Base-by-base conservation (phyloP, 2,329 filamentous ascomycete genomes). In the Aspergillus calidoustus region DNA sequence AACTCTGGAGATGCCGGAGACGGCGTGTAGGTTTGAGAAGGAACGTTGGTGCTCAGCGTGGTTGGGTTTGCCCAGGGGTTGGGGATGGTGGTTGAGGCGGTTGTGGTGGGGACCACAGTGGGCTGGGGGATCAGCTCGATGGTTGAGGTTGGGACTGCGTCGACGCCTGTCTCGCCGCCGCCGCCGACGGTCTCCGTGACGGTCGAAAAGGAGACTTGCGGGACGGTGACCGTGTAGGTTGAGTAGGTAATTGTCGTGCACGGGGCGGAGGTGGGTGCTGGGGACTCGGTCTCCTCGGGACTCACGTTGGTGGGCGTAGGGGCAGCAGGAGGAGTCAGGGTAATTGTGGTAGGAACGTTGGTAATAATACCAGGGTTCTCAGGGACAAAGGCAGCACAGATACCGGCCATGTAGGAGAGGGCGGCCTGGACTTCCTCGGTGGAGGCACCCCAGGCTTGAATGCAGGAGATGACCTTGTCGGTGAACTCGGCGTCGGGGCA, bases 301-400 rank as follows among this genome's bases (percentile, higher is more conserved):
- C 60, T 54, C 8, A 66, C 63, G 44, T 64, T 60, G 9, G 66
- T 63, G 17, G 63, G 61, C 72, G 78, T 82, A 30, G 85, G 76
- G 53, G 78, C 76, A 5, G 79, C 71, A 25, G 81, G 80, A 15
- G 79, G 78, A 30, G 74, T 73, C n/a, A 84, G 76, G 7, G 80
- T 82, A 77, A 89, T 85, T 59, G 83, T 84, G 44, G 83, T 82
- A 25, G 90, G 87, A 69, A 92, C 87, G 65, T 86, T 88, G 54
- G 91, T 96, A 73, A 92, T 86, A 71, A 98, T 91, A 66, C 84
- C 91, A n/a, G 93, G 92, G 86, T 97, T 97, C 74, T 85, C 71
- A 17, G 85, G 82, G 41, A 92, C 85, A 78, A 89, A 89, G 57
- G 85, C 80, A 61, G 91, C 92, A 82, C 94, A 98, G 80, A 98